Base-by-base conservation (phyloP, 768 basidiomycete genomes). In the Galerina marginata region DNA sequence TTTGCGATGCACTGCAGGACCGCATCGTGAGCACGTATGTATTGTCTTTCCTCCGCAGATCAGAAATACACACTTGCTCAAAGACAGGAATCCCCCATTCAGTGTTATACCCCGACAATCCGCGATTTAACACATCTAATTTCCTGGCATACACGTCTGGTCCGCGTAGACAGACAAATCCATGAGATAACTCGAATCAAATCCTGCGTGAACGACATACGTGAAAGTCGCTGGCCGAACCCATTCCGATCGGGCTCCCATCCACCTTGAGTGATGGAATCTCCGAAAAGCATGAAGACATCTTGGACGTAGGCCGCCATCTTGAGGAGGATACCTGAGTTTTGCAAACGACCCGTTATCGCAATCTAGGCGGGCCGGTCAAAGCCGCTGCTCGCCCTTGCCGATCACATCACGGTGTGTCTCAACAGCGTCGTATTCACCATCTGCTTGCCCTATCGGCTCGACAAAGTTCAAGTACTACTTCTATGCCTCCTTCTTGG, bases 61-160 rank as follows among this genome's bases (percentile, higher is more conserved):
- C 25, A 45, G n/a, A 47, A 26, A 36, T 51, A 56, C 64, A 39
- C 50, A 88, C 92, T 82, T 90, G 87, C 67, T 91, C 83, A 58
- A 96, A 84, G 29, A 93, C 82, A 4, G 92, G 91, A 39, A 95
- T 75, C 5, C 82, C 88, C 95, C 94, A 96, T 38, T 89, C 86
- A 0, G 93, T 90, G 69, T 92, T 95, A 75, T 96, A 97, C 2
- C 94, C 94, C 33, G 85, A 81, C 26, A 88, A 79, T 1, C 95
- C 95, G 47, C 95, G 86, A 69, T 96, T 96, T 62, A 96, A 64
- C 16, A 97, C 86, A 69, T 97, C 95, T 36, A 95, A 73, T 72
- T 88, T 92, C 62, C 95, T 81, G 44, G 83, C 83, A 72, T 96
- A 96, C 0, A 80, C 81, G 70, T 90, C 93, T 94, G 63, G 4